phyloP scores from a whole-genome alignment of 1,284 basidiomycete genomes.

The Cryptococcus sp. region DNA sequence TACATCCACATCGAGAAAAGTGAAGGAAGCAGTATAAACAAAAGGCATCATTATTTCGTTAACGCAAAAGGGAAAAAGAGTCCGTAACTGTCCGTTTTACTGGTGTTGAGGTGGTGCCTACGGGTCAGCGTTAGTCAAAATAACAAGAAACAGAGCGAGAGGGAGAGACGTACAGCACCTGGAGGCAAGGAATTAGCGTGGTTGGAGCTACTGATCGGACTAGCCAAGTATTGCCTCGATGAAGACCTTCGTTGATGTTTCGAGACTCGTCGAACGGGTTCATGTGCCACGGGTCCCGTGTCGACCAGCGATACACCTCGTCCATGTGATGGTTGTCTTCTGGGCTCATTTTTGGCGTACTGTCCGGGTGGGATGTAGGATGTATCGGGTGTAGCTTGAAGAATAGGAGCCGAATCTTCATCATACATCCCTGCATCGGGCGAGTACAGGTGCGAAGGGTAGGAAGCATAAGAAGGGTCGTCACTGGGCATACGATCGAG shows the following conservation, averaged over 20 bases:
- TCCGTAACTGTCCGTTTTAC: no score
- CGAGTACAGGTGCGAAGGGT: conserved; percentile 17
- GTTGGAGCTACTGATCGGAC: no score
- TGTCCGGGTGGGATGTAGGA: conserved; percentile 31
- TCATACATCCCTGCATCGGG: conserved; percentile 47
- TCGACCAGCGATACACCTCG: conserved; percentile 72
- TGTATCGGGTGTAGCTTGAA: conserved; percentile 22
- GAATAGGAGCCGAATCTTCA: conserved; percentile 54
- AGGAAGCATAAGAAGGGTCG: conserved; percentile 14
- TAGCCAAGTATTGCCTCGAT: conserved; percentile 24
- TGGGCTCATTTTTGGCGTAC: conserved; percentile 24
- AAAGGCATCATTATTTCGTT: no score
- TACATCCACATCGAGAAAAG: no score
- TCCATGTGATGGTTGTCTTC: conserved; percentile 31
- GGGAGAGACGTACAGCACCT: conserved; percentile 11
- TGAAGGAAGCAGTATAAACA: no score
- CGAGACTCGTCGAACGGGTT: conserved; percentile 41
- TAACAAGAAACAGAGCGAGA: conserved; percentile 26
- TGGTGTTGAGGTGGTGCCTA: conserved; percentile 10
- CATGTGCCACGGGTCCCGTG: conserved; percentile 65
- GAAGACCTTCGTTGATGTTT: conserved; percentile 31
- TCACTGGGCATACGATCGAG: conserved; percentile 22
- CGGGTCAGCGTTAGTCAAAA: conserved; percentile 1
- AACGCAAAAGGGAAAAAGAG: no score
- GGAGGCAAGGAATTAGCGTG: no score